Evolutionary conservation across 192 early-diverging fungal genomes (phyloP), one percentile per base, ranked within the genome.

Genomic region (Mycoemilia scoparia): DNA sequence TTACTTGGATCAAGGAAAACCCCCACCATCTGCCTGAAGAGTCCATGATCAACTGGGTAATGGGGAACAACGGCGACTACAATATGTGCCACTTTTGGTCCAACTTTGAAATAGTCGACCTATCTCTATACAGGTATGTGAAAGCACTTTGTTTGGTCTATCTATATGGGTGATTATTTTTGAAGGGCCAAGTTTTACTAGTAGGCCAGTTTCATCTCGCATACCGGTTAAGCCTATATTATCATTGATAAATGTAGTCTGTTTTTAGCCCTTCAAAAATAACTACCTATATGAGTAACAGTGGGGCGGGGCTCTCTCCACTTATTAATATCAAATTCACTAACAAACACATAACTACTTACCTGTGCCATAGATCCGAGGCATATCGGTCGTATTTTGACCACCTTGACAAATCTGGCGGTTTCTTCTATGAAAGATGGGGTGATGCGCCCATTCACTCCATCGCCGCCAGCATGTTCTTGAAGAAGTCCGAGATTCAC

Each of bases 391-490:
- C 54, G 21, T 84, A 67, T 38, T 82, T 84, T 43, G 54, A 76
- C 14, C 66, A 71, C 24, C 52, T 90, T 17, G 87, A 90, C 39
- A 44, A 68, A 27, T 42, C 65, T 2, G 84, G 86, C 21, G 86
- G 86, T 7, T 87, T 86, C 66, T 89, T 81, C 41, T 89, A 89
- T 40, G 84, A 83, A 50, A 53, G 77, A 12, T 79, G 69, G 66
- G 67, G 74, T 10, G 62, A 65, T 24, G 64, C 64, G 5, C 64
- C 79, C 1, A 68, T 82, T 4, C 77, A 82, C 45, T 74, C 74
- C 1, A 66, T 82, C 29, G 69, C 63, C 0, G 76, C 60, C 0
- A 57, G 66, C 1, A 39, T 82, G 42, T 59, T 71, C 29, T 45
- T 79, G 18, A 50, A 52, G 7, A 39, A 46, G 19, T 39, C 54